Evolutionary conservation across 2,329 filamentous ascomycete species (phyloP), one percentile per base, ranked within the genome.

Genomic region (Penicillium frequentans): DNA sequence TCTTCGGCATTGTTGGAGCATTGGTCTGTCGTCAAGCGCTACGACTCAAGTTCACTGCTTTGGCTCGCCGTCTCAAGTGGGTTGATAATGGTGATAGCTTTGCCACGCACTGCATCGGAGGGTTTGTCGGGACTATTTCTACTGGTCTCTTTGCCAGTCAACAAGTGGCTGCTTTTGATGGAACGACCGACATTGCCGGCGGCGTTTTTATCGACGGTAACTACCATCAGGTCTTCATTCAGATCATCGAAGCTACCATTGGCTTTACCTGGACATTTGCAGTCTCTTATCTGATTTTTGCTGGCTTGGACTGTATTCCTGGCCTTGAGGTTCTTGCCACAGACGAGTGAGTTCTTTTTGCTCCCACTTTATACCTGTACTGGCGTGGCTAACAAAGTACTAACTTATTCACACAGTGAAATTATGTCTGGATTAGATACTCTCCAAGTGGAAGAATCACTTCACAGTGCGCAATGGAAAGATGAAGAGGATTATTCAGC

Each of bases 11-110:
- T 7, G 61, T 77, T 0, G 80, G 80, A 0, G 79, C 81, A 1
- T 35, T 79, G 2, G 66, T 81, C 11, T 82, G 79, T 56, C 74
- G 82, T 1, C 81, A 84, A 68, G 80, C 80, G 14, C 63, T 84
- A 51, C 71, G 80, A 1, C 81, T 84, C 65, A 84, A 84, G 65
- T 82, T 79, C 57, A 82, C 78, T 2, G 74, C 79, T 14, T 69
- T 77, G 29, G 81, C 81, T 6, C 68, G 73, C n/a, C 67, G 72
- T 3, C 76, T 74, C 69, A 70, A 76, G 33, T 84, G 80, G 81
- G 81, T 84, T 0, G 81, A 83, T 59, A 82, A 82, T 58, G 81
- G 80, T 1, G 81, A 84, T 64, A 83, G 81, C 0, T 83, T 83
- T 63, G 82, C 81, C 5, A 83, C 81, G 4, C 81, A 83, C 57